phyloP scores from a whole-genome alignment of 2,329 filamentous ascomycete genomes.

The Penicillium sp. region DNA sequence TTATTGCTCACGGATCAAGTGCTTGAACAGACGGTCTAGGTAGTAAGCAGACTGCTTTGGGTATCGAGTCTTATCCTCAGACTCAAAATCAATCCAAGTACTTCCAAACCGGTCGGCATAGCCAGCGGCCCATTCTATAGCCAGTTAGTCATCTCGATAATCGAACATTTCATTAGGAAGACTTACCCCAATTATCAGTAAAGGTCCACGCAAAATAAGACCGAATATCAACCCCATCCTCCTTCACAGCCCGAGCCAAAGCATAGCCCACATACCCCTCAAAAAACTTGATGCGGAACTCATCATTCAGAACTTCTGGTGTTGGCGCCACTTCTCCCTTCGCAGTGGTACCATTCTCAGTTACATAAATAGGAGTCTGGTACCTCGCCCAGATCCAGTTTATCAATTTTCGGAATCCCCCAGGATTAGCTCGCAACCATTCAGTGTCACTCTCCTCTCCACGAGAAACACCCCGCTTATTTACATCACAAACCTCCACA shows the following conservation, averaged over 20 bases:
- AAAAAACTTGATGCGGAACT: slow-evolving; percentile 75
- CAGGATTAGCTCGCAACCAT: slow-evolving; percentile 72
- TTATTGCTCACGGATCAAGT: slow-evolving; percentile 49
- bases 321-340: slow-evolving; percentile 73
- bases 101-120: slow-evolving; percentile 79
- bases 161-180: background rate
- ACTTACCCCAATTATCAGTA: slow-evolving; percentile 46
- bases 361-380: slow-evolving; percentile 73
- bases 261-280: slow-evolving; percentile 66
- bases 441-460: slow-evolving; percentile 75
- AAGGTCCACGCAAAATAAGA: slow-evolving; percentile 81
- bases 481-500: slow-evolving; percentile 66
- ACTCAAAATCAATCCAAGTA: slow-evolving; percentile 72
- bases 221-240: slow-evolving; percentile 70
- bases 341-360: slow-evolving; percentile 78
- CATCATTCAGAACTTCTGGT: slow-evolving; percentile 69
- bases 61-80: slow-evolving; percentile 66
- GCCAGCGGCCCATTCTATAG: slow-evolving; percentile 74
- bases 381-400: slow-evolving; percentile 73
- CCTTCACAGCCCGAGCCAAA: slow-evolving; percentile 59
- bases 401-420: slow-evolving; percentile 71
- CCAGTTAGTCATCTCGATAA: background rate
- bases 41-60: slow-evolving; percentile 65
- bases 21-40: slow-evolving; percentile 67
- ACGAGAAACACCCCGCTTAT: slow-evolving; percentile 68